phyloP scores from a whole-genome alignment of 352 stramenopile species.

The Halophytophthora batemanensis region DNA sequence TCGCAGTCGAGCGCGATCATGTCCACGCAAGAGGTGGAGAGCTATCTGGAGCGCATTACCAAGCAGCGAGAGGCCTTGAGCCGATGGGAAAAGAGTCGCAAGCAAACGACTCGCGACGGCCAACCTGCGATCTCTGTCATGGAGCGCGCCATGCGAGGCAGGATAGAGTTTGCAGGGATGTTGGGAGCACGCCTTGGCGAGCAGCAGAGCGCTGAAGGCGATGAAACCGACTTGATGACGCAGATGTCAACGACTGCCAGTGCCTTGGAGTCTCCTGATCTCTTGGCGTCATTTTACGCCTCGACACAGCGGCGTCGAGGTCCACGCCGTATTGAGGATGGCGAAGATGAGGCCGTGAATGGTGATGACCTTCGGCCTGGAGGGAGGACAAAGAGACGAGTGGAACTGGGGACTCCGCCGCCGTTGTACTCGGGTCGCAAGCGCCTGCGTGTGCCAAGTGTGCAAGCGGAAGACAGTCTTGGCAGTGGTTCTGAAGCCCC shows the following conservation, averaged over 20 bases:
- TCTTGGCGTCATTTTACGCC: constrained; percentile 24
- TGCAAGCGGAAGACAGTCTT: constrained; percentile 1
- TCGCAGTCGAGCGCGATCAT: constrained; percentile 23
- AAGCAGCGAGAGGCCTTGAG: constrained; percentile 44
- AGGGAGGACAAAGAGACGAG: constrained; percentile 16
- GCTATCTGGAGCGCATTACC: constrained; percentile 46
- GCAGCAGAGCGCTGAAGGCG: constrained; percentile 10
- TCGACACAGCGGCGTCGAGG: constrained; percentile 1
- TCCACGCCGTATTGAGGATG: constrained; percentile 3
- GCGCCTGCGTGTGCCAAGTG: constrained; percentile 24
- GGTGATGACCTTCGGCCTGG: constrained; percentile 7
- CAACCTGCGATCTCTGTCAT: constrained; percentile 19
- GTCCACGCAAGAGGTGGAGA: constrained; percentile 50
- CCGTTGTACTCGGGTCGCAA: constrained; percentile 21
- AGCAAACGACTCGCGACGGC: constrained; percentile 9
- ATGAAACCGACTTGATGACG: constrained; percentile 24
- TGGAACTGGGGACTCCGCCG: constrained; percentile 17
- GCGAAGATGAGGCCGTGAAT: constrained; percentile 6
- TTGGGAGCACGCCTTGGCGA: constrained; percentile 18
- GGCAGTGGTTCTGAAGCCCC: not conserved
- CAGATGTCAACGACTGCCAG: constrained; percentile 25
- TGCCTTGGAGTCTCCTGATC: constrained; percentile 33
- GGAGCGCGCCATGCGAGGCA: constrained; percentile 20
- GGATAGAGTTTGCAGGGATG: constrained; percentile 20
- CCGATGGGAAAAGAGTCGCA: constrained; percentile 40